Conservation (phyloP, 2,329 filamentous ascomycete genomes). For the Talaromyces islandicus region DNA sequence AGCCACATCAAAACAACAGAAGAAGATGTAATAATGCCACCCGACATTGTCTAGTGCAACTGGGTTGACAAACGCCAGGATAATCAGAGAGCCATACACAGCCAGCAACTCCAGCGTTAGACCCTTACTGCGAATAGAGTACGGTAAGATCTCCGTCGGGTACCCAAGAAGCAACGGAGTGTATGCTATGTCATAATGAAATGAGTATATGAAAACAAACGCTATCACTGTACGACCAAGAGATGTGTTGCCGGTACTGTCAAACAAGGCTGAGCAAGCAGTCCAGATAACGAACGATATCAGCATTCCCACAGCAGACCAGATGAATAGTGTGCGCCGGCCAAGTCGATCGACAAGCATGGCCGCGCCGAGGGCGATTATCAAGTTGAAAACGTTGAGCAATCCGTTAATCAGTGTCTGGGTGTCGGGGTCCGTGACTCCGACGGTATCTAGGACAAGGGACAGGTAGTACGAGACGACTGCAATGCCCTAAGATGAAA, state of each 20-base stretch:
- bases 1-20: conserved; percentile 41
- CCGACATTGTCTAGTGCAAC: neutral
- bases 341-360: neutral
- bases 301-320: neutral
- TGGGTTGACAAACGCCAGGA: conserved; percentile 24
- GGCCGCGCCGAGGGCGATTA: neutral
- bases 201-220: conserved; percentile 5
- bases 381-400: conserved; percentile 20
- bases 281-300: conserved; percentile 11
- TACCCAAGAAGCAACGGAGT: conserved; percentile 44
- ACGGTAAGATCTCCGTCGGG: conserved; percentile 48
- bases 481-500: conserved; percentile 11
- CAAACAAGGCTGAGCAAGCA: conserved; percentile 13
- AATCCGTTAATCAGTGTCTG: conserved; percentile 36
- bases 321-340: neutral
- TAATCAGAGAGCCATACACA: conserved; percentile 20
- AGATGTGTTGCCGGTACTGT: conserved; percentile 1
- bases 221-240: conserved; percentile 9
- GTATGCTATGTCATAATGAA: conserved; percentile 19
- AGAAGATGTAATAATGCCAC: conserved; percentile 49
- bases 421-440: conserved; percentile 30
- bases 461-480: conserved; percentile 33
- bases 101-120: conserved; percentile 34
- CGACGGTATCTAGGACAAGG: conserved; percentile 33
- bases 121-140: conserved; percentile 50